phyloP scores from a whole-genome alignment of 1,139 yeast species.

The Pichia sp. region DNA sequence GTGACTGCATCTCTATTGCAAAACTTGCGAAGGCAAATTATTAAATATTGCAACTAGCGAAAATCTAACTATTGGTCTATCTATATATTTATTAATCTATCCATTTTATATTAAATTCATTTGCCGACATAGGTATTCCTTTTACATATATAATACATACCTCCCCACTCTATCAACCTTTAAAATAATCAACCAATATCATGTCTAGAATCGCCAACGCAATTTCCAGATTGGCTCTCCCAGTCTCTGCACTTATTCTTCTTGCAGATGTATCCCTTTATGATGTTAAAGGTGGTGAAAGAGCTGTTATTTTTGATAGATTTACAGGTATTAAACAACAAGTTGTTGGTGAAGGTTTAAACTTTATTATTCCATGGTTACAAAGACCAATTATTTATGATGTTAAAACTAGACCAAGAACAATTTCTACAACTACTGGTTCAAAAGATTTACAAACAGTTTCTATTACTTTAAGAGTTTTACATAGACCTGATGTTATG shows the following conservation, averaged over 20 bases:
- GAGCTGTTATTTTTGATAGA: constrained; percentile 95
- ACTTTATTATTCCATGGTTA: constrained; percentile 92
- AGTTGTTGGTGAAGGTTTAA: constrained; percentile 96
- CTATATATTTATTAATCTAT: too few relatives aligned
- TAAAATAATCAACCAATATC: background rate
- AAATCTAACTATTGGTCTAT: too few relatives aligned
- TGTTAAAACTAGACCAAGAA: constrained; percentile 88
- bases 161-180: too few relatives aligned
- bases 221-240: constrained; percentile 48
- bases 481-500: constrained; percentile 88
- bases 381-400: constrained; percentile 87
- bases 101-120: too few relatives aligned
- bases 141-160: too few relatives aligned
- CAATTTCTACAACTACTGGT: constrained; percentile 92
- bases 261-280: constrained; percentile 71
- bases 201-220: constrained; percentile 78
- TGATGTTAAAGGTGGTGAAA: constrained; percentile 92
- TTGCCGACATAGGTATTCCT: too few relatives aligned
- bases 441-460: constrained; percentile 97
- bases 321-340: constrained; percentile 78
- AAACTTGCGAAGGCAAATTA: too few relatives aligned
- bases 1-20: too few relatives aligned
- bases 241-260: constrained; percentile 61
- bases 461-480: constrained; percentile 82
- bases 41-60: too few relatives aligned